Percentiles rank a stretch among this genome's conserved stretches.
Evolutionary conservation across 495 filamentous ascomycete genomes (phyloP).

Genomic region (Trypethelium eluteriae): DNA sequence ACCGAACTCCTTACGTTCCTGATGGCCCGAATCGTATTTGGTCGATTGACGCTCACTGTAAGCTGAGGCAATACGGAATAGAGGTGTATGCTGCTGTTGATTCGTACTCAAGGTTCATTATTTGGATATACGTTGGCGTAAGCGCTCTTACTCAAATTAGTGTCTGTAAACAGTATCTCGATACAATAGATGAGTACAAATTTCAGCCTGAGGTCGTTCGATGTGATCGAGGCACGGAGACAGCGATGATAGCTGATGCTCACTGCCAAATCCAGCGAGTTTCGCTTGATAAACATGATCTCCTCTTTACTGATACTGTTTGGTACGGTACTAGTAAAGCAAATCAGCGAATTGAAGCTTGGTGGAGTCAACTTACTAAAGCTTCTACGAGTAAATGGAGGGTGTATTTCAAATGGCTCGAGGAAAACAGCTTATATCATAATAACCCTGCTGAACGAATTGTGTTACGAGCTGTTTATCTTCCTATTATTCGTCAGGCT

Average conservation of each 20-base stretch:
- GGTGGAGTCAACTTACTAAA: neutral
- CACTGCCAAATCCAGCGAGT: neutral
- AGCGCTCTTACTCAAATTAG: neutral
- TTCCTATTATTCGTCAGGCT: neutral
- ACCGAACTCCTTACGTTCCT: neutral
- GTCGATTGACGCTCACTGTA: neutral
- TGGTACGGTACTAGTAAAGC: neutral
- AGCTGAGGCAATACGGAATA: neutral
- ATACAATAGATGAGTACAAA: neutral
- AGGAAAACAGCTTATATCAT: no score
- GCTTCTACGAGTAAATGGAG: neutral
- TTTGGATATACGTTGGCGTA: neutral
- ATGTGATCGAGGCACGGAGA: neutral
- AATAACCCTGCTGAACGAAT: no score
- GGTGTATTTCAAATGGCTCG: neutral
- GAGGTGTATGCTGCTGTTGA: neutral
- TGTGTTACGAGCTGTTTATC: no score
- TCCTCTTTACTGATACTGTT: neutral
- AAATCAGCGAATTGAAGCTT: conserved; percentile 1
- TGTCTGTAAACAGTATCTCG: neutral
- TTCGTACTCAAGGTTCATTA: neutral
- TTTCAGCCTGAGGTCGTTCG: neutral
- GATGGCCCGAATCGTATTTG: neutral
- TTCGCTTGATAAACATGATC: neutral
- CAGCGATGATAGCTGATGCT: neutral